These are phyloP conservation scores for Pyrenochaeta sp. DNA, from an alignment of 2,329 filamentous ascomycete genomes.

Conservation along the genomic window DNA sequence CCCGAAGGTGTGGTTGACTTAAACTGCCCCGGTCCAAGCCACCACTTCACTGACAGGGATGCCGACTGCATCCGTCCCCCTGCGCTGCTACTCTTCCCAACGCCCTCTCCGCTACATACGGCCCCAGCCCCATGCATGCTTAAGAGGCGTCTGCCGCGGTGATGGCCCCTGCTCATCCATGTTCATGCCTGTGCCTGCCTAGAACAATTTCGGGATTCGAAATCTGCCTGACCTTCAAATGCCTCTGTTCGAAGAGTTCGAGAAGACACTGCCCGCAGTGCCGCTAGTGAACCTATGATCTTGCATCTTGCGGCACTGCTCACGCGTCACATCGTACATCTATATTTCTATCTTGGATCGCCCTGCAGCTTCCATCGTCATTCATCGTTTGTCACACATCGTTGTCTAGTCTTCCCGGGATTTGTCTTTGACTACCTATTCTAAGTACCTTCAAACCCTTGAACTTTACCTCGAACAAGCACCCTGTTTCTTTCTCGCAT, in stretches of 20 bases:
- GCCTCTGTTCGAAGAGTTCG: slow-evolving; percentile 36
- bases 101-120: slow-evolving; percentile 36
- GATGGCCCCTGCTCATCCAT: slow-evolving; percentile 39
- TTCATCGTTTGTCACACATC: slow-evolving; percentile 15
- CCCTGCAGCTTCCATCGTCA: slow-evolving; percentile 28
- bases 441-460: slow-evolving; percentile 7
- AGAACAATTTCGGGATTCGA: slow-evolving; percentile 44
- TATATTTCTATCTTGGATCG: slow-evolving; percentile 40
- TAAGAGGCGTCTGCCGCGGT: slow-evolving; percentile 46
- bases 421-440: slow-evolving; percentile 10
- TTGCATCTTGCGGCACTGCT: slow-evolving; percentile 29
- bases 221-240: slow-evolving; percentile 49
- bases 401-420: no score
- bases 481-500: slow-evolving; percentile 17
- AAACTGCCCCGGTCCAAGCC: slow-evolving; percentile 30
- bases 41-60: slow-evolving; percentile 21
- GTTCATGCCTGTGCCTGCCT: slow-evolving; percentile 34
- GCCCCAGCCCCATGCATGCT: slow-evolving; percentile 35
- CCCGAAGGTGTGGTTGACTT: slow-evolving; percentile 38
- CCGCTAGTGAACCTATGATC: slow-evolving; percentile 32
- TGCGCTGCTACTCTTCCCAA: slow-evolving; percentile 22
- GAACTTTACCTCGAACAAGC: slow-evolving; percentile 11
- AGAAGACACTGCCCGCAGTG: slow-evolving; percentile 46
- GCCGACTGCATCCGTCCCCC: slow-evolving; percentile 22
- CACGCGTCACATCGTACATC: slow-evolving; percentile 29